Evolutionary conservation across 495 filamentous ascomycete species (phyloP), one percentile per base, ranked within the genome.

Genomic region (Penicillium steckii): DNA sequence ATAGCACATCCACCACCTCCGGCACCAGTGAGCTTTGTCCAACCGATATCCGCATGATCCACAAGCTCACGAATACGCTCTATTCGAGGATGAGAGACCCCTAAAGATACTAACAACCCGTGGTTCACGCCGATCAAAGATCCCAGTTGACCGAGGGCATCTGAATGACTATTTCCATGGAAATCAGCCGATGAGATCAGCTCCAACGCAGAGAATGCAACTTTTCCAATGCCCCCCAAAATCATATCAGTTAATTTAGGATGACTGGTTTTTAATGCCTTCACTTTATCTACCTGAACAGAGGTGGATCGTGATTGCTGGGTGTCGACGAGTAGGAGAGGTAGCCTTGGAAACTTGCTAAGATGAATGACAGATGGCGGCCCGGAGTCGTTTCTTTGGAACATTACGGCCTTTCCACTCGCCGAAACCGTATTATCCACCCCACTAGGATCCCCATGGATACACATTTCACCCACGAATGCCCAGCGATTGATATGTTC

Each of bases 371-470:
- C 90, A 1, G 62, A 64, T 0, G 93, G 91, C 6, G 91, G 88
- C 59, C 85, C 86, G 26, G 66, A 73, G 65, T 95, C 89, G 26
- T 70, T 75, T 38, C 94, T 81, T 60, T 89, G 84, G 74, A 95
- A 98, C 25, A 96, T 77, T 2, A 97, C 91, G 3, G 91, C 94
- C 73, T 93, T 96, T 46, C 94, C 94, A 56, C 90, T 84, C 9
- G 90, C 87, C 33, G 93, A 75, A 44, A 98, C 93, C n/a, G 94
- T 97, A 68, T 98, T 98, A 73, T 98, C 94, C 44, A 98, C 89
- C 0, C 94, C 94, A 8, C 89, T 95, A 4, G 94, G 93, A 64
- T 96, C 96, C 21, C 92, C 92, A 68, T 98, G 94, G 35, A 96
- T 97, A 61, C 90, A 92, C 80, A 97, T 85, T 71, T 98, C 94